These are phyloP conservation scores for Scleroderma citrinum DNA, from an alignment of 768 basidiomycete species.

Conservation along the genomic window DNA sequence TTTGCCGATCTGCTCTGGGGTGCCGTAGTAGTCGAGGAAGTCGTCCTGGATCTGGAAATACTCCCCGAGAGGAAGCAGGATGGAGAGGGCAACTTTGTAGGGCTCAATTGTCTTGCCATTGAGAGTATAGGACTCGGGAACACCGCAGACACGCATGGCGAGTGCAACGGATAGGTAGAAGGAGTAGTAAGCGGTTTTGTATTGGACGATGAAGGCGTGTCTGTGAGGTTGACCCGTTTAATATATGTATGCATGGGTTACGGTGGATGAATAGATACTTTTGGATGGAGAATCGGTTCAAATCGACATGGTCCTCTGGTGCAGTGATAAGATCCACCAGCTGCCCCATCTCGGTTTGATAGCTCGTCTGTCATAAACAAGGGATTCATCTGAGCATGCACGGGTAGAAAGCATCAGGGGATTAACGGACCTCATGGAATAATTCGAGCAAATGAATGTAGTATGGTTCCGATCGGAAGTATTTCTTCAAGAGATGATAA, in stretches of 20 bases:
- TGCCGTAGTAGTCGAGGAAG: constrained; percentile 87
- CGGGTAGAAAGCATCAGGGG: background rate
- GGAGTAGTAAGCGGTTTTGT: constrained; percentile 97
- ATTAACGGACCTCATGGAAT: constrained; percentile 70
- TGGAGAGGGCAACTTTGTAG: constrained; percentile 69
- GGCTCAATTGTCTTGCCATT: constrained; percentile 41
- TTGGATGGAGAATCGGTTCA: constrained; percentile 80
- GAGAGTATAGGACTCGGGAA: constrained; percentile 46
- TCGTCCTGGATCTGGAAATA: constrained; percentile 99
- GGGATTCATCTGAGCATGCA: too few relatives aligned
- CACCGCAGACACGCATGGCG: constrained; percentile 73
- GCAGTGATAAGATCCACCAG: constrained; percentile 95
- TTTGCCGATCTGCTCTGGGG: constrained; percentile 91
- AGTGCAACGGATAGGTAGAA: constrained; percentile 98
- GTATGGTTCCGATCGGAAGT: constrained; percentile 75
- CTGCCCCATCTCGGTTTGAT: constrained; percentile 95
- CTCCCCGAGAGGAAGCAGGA: constrained; percentile 89
- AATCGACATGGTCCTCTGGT: constrained; percentile 83
- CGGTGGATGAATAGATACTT: constrained; percentile 49
- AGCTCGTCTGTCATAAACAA: constrained; percentile 42
- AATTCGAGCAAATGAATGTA: constrained; percentile 89
- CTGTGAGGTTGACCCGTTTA: constrained; percentile 39
- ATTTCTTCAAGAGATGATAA: constrained; percentile 80
- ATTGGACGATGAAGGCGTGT: constrained; percentile 88
- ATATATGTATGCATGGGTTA: too few relatives aligned